A percentile compares a stretch with the other conserved stretches of the same genome.
Evolutionary conservation across 1,139 yeast species (phyloP).

Genomic region (Candida sanyaensis): DNA sequence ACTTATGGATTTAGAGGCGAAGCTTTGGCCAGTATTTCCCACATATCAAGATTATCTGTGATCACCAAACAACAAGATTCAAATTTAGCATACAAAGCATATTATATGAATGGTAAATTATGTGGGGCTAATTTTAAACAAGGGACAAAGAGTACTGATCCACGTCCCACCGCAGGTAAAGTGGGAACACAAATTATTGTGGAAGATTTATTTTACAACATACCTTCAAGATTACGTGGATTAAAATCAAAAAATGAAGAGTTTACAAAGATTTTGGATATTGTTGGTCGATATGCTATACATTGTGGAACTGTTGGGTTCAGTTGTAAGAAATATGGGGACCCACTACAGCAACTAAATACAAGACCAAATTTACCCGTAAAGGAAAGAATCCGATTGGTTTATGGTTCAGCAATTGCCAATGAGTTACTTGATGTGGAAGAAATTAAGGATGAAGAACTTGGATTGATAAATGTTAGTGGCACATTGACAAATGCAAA

Average conservation of each 20-base stretch:
- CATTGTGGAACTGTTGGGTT: conserved; percentile 73
- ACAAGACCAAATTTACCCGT: conserved; percentile 50
- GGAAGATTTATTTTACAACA: conserved; percentile 88
- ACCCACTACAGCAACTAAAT: conserved; percentile 55
- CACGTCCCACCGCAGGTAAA: conserved; percentile 83
- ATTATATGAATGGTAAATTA: conserved; percentile 65
- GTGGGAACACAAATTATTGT: conserved; percentile 84
- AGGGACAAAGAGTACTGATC: conserved; percentile 30
- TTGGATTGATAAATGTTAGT: conserved; percentile 49
- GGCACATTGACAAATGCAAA: conserved; percentile 78
- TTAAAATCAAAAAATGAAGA: conserved; percentile 73
- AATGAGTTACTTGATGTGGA: conserved; percentile 58
- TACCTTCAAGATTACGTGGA: conserved; percentile 75
- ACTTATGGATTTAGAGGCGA: conserved; percentile 68
- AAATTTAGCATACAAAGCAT: conserved; percentile 69
- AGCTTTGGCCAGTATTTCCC: conserved; percentile 62
- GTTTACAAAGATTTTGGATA: conserved; percentile 73
- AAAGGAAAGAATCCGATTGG: conserved; percentile 69
- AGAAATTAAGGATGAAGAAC: conserved; percentile 20
- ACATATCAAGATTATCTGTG: conserved; percentile 69
- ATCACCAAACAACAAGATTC: conserved; percentile 64
- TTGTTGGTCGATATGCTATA: conserved; percentile 80
- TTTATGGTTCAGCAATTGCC: conserved; percentile 74
- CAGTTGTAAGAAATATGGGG: conserved; percentile 78
- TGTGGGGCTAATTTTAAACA: conserved; percentile 37